Evolutionary conservation across 2,329 filamentous ascomycete species (phyloP).

Genomic region (Fusarium beomiforme): DNA sequence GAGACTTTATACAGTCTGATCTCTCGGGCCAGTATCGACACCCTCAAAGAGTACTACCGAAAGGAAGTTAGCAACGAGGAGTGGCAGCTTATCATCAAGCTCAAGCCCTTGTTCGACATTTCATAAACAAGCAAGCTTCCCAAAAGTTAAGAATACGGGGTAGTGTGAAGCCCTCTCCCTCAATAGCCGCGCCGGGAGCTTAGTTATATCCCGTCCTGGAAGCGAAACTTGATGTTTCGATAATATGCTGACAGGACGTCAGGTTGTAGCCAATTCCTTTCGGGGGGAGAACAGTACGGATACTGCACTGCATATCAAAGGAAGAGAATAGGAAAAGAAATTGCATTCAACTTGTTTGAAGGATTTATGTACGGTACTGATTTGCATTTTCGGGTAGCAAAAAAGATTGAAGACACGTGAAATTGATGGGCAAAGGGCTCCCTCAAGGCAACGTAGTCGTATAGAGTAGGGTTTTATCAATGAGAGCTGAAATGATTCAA

Average conservation of each 20-base stretch:
- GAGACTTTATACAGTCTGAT: constrained; percentile 90
- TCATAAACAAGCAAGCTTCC: constrained; percentile 56
- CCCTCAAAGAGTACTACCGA: constrained; percentile 94
- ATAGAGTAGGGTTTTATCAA: constrained; percentile 15
- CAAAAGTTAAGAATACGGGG: not conserved
- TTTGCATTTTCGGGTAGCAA: constrained; percentile 18
- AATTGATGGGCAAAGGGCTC: not conserved
- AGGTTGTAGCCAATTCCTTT: constrained; percentile 9
- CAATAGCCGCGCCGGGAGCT: constrained; percentile 15
- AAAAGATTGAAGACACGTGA: constrained; percentile 13
- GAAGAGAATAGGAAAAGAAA: constrained; percentile 13
- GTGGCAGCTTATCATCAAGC: constrained; percentile 92
- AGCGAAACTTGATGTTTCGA: not conserved
- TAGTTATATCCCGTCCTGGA: not conserved
- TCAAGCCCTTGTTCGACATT: constrained; percentile 95
- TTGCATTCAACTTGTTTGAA: constrained; percentile 20
- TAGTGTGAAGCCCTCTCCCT: not conserved
- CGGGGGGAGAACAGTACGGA: not conserved
- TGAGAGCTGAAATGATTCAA: constrained; percentile 7
- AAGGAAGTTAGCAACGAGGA: constrained; percentile 90
- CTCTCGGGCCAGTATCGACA: constrained; percentile 89
- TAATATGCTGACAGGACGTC: not conserved
- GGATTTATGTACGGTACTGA: constrained; percentile 15
- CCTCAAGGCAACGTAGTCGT: constrained; percentile 2
- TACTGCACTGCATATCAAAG: constrained; percentile 1